Percentiles rank a stretch among this genome's conserved stretches.
These are phyloP conservation scores for Fraxinus dipetala DNA, from an alignment of 305 asterid species.

Conservation along the genomic window DNA sequence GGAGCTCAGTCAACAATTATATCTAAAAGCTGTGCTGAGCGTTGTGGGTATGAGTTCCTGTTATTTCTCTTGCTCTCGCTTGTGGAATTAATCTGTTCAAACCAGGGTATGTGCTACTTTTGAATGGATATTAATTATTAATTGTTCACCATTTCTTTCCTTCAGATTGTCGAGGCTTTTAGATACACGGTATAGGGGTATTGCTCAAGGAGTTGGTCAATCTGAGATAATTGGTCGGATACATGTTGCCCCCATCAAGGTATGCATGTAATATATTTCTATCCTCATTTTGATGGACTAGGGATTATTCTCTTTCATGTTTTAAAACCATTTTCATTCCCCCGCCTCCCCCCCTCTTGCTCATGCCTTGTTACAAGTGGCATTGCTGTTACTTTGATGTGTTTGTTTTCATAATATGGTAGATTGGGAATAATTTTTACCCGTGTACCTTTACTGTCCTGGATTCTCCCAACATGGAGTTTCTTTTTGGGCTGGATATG, in stretches of 20 bases:
- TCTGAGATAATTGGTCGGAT: conserved; percentile 90
- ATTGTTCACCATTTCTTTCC: conserved; percentile 9
- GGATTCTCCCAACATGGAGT: conserved; percentile 95
- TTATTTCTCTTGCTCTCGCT: conserved; percentile 6
- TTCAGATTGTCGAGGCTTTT: conserved; percentile 81
- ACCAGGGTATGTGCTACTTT: conserved; percentile 8
- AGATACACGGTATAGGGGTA: conserved; percentile 88
- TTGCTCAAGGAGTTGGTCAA: conserved; percentile 97
- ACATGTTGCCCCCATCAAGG: conserved; percentile 97
- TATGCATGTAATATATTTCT: conserved; percentile 23
- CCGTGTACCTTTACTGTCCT: conserved; percentile 86
- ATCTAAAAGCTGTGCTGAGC: conserved; percentile 97
- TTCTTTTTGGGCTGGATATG: conserved; percentile 96
- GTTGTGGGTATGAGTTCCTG: conserved; percentile 62
- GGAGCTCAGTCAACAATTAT: conserved; percentile 98
- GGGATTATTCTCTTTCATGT: neutral
- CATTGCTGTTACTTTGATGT: conserved; percentile 16
- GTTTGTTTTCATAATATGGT: conserved; percentile 26
- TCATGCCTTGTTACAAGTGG: neutral
- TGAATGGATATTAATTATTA: conserved; percentile 7
- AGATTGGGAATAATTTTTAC: conserved; percentile 79
- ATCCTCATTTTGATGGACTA: neutral
- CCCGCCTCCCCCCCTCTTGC: neutral
- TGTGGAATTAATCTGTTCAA: neutral
- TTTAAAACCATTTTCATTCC: neutral